These are phyloP conservation scores for Candolleomyces eurysporus DNA, from an alignment of 768 basidiomycete genomes.

Conservation along the genomic window DNA sequence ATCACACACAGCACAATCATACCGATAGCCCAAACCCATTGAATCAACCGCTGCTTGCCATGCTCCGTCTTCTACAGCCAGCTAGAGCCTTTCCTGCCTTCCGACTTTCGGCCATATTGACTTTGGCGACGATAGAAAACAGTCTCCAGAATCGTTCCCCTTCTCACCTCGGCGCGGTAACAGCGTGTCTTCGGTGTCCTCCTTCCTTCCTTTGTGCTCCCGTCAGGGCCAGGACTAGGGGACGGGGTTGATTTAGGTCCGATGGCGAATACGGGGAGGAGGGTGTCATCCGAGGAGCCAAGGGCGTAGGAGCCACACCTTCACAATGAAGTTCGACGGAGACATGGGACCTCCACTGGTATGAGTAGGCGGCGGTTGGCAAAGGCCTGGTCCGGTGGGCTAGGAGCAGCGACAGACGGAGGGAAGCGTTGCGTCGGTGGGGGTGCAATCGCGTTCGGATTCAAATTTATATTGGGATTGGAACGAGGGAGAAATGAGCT, in stretches of 20 bases:
- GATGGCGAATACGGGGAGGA: conserved; percentile 73
- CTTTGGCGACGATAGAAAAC: conserved; percentile 80
- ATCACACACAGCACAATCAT: conserved; percentile 52
- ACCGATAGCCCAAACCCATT: conserved; percentile 73
- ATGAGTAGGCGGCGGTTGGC: neutral
- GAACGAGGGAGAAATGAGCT: too few relatives aligned
- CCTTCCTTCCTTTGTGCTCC: neutral
- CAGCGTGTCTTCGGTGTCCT: conserved; percentile 64
- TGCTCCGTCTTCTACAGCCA: conserved; percentile 69
- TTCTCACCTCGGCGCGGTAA: conserved; percentile 67
- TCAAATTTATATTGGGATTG: too few relatives aligned
- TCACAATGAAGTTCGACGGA: conserved; percentile 35
- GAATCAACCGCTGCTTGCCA: conserved; percentile 49
- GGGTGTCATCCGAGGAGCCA: conserved; percentile 74
- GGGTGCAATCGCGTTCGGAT: too few relatives aligned
- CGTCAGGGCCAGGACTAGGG: too few relatives aligned
- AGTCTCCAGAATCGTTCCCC: conserved; percentile 87
- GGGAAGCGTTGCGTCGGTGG: too few relatives aligned
- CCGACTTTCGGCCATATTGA: conserved; percentile 44
- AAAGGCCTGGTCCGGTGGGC: too few relatives aligned
- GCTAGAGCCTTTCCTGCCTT: conserved; percentile 46
- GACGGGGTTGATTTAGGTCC: conserved; percentile 21
- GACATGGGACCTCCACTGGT: conserved; percentile 29
- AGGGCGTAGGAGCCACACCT: conserved; percentile 32
- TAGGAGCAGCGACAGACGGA: too few relatives aligned